Percentiles rank a stretch among this genome's conserved stretches.
phyloP scores from a whole-genome alignment of 2,329 filamentous ascomycete genomes.

The Xylariales sp. region DNA sequence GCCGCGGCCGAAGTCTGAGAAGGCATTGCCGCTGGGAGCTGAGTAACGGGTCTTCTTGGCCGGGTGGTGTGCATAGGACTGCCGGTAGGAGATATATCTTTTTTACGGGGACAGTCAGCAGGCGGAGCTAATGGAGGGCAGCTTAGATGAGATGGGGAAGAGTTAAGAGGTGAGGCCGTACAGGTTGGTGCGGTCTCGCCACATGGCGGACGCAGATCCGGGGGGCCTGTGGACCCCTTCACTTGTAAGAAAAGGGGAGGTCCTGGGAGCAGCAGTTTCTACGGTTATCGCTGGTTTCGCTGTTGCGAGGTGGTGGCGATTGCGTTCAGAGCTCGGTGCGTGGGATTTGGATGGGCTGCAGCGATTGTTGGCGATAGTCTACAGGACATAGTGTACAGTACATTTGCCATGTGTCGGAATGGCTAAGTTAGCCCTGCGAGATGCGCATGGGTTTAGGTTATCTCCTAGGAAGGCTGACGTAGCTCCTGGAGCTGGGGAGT shows the following conservation, averaged over 20 bases:
- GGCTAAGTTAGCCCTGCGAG: no score
- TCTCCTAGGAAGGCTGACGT: slow-evolving; percentile 10
- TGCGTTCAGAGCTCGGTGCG: no score
- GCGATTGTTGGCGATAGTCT: slow-evolving; percentile 8
- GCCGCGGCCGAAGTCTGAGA: slow-evolving; percentile 55
- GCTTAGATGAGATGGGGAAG: not conserved
- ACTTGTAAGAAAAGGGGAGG: slow-evolving; percentile 16
- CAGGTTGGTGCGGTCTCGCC: slow-evolving; percentile 99
- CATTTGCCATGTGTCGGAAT: no score
- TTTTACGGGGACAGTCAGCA: not conserved
- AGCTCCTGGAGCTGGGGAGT: no score
- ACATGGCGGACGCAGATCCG: slow-evolving; percentile 75
- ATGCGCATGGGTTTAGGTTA: no score
- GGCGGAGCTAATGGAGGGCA: slow-evolving; percentile 6
- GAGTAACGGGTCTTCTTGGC: slow-evolving; percentile 73
- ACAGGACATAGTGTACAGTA: slow-evolving; percentile 10
- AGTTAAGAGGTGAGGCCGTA: slow-evolving; percentile 40
- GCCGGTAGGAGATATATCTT: slow-evolving; percentile 97
- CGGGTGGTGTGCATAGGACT: slow-evolving; percentile 95
- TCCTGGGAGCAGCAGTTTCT: no score
- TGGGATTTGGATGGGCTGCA: no score
- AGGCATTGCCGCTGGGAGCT: slow-evolving; percentile 51
- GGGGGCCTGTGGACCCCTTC: slow-evolving; percentile 19
- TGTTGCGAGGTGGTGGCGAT: no score
- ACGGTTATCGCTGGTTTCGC: no score